Base-by-base conservation (phyloP, 140 eudicot genomes). In the Senecio squalidus region DNA sequence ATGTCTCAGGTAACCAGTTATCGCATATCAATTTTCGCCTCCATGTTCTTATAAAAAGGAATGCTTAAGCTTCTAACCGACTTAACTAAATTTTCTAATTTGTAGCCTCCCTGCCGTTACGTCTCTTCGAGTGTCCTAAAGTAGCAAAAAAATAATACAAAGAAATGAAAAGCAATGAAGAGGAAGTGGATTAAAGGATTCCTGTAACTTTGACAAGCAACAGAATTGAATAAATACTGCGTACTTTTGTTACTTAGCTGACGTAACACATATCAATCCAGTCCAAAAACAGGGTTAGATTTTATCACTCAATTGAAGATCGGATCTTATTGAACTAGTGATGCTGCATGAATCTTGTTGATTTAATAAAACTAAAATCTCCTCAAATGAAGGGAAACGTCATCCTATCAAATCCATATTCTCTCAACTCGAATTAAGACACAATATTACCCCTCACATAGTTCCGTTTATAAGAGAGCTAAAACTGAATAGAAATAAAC, bases 301-400 rank as follows among this genome's bases (percentile, higher is more conserved):
- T n/a, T n/a, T n/a, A n/a, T n/a, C n/a, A n/a, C n/a, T n/a, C n/a
- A n/a, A n/a, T n/a, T n/a, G 3, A 22, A 38, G 15, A 60, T 41
- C 9, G 27, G 3, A 6, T 36, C 3, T 2, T 23, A 13, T 56
- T n/a, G n/a, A n/a, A n/a, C n/a, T n/a, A n/a, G n/a, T 1, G 20
- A 43, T 44, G 56, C 40, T 16, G 17, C 20, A 62, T 31, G 58
- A 21, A 48, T 62, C 58, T 30, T 45, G 46, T 30, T 29, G 17
- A 22, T 47, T 15, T 31, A 13, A 44, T 29, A 28, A 18, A 62
- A 62, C 36, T 47, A 13, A 21, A 46, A 62, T 47, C 58, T 44
- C 40, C 26, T 15, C 28, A 60, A 60, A 40, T 25, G 20, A 20
- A 27, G 4, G 39, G 26, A 43, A 26, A 24, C 15, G n/a, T 25